Base-by-base conservation (phyloP, 306 rosid genomes). In the Vicia villosa region DNA sequence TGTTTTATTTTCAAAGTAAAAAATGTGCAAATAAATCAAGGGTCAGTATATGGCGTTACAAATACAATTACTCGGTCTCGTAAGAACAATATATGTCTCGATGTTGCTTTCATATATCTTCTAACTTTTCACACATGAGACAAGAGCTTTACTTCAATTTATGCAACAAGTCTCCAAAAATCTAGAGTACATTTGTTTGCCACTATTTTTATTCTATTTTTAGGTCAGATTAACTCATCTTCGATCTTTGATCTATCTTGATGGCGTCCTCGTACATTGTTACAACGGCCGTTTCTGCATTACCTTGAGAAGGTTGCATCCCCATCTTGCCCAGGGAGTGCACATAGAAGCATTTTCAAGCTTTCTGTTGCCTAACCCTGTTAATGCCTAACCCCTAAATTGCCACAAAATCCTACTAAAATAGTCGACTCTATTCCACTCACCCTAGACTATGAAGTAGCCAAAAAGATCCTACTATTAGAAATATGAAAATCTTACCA, bases 11-110 rank as follows among this genome's bases (percentile, higher is more conserved):
- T 12, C 21, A 11, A 34, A 51, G 49, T 51, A 36, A 63, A 40
- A 63, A 62, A 2, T 49, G 9, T 30, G 60, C 28, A 47, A 17
- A 63, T 11, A 13, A 66, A 68, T 50, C n/a, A 50, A 50, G 36
- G 62, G 10, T 34, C 41, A 4, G 19, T 12, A 32, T 67, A 30
- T 28, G 37, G 26, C 52, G 46, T 26, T 41, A 46, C n/a, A n/a
- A n/a, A n/a, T n/a, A n/a, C 47, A 49, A 19, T 17, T 49, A 67
- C 32, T 66, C 8, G 17, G 46, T 66, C 72, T 11, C 46, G 2
- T 13, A 41, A 12, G 43, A 58, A 8, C 26, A 65, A 47, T 11
- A 28, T 32, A 22, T 66, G 10, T 20, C n/a, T n/a, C 1, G 2
- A 43, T 24, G 22, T n/a, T 42, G n/a, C 36, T 10, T 43, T 24